Evolutionary conservation across 345 rosid genomes (phyloP).

Genomic region (Eucalyptus shirleyi): DNA sequence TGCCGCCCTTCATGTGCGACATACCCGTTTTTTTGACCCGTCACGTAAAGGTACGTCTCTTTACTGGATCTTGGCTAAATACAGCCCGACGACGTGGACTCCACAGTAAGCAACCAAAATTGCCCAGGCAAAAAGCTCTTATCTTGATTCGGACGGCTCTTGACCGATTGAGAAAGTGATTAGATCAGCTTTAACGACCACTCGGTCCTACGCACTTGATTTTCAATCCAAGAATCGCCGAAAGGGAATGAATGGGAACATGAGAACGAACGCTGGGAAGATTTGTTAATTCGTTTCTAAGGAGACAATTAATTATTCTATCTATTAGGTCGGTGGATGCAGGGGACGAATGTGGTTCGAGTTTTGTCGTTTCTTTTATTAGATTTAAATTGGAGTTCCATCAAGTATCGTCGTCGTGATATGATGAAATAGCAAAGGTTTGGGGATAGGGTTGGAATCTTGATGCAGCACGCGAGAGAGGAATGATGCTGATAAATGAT

Average conservation of each 20-base stretch:
- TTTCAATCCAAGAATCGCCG: neutral
- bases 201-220: neutral
- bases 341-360: neutral
- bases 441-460: neutral
- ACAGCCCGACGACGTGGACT: neutral
- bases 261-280: neutral
- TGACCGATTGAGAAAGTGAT: neutral
- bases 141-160: neutral
- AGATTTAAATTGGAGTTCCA: neutral
- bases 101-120: neutral
- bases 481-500: neutral
- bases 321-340: neutral
- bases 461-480: neutral
- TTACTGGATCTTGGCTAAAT: neutral
- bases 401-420: neutral
- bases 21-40: rapidly evolving
- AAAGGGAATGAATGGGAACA: neutral
- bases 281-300: neutral
- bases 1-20: neutral
- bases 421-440: neutral
- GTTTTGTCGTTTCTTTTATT: neutral
- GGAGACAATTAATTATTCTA: neutral
- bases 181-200: neutral
- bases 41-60: neutral
- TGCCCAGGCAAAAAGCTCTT: neutral